phyloP scores from a whole-genome alignment of 2,329 filamentous ascomycete genomes.

The Lachnellula occidentalis region DNA sequence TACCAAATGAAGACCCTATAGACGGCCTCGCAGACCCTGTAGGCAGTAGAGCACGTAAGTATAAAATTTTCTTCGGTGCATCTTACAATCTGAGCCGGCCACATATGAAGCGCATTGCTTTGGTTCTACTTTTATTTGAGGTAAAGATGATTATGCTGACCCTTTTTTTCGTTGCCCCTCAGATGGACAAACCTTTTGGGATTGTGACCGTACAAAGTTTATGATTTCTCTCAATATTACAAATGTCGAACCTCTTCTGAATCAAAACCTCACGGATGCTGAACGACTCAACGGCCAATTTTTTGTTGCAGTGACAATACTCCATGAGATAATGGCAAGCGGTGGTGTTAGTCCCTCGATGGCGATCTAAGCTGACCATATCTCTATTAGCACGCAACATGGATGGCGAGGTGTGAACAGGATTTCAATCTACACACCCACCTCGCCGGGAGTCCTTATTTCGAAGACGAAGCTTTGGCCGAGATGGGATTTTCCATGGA shows the following conservation, averaged over 20 bases:
- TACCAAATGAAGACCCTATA: neutral
- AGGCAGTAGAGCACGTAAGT: too few species aligned
- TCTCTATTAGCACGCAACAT: constrained; percentile 1
- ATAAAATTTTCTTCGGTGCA: too few species aligned
- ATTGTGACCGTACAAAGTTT: neutral
- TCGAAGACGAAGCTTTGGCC: constrained; percentile 10
- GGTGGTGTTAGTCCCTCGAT: neutral
- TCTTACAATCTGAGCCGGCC: too few species aligned
- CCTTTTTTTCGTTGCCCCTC: too few species aligned
- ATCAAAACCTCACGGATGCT: neutral
- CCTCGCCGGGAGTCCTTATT: constrained; percentile 7
- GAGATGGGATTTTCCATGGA: constrained; percentile 19
- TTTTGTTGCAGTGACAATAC: neutral
- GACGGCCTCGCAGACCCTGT: too few species aligned
- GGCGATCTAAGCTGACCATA: neutral
- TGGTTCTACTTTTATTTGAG: too few species aligned
- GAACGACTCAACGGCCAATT: neutral
- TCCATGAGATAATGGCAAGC: constrained; percentile 1
- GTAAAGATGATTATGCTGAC: too few species aligned
- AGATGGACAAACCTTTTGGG: neutral
- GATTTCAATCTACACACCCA: neutral
- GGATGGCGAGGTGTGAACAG: constrained; percentile 9
- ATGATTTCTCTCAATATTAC: neutral
- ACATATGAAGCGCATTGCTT: too few species aligned
- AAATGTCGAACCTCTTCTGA: neutral